Evolutionary conservation across 208 protist species (phyloP).

Genomic region (Crithidia acanthocephali): DNA sequence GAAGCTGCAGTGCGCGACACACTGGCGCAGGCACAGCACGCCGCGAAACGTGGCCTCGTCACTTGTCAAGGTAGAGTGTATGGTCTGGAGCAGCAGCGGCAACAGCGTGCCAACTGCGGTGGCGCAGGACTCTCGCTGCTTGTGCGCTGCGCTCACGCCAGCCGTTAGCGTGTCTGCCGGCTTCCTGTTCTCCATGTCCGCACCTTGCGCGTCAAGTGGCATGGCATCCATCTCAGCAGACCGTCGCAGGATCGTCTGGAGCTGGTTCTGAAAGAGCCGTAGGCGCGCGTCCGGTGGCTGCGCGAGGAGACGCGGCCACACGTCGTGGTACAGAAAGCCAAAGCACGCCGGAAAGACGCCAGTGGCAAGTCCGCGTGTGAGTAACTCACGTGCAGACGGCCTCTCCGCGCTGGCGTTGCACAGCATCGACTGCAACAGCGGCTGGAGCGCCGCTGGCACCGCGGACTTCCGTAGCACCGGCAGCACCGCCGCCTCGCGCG

Average conservation of each 20-base stretch:
- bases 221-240: slow-evolving; percentile 9
- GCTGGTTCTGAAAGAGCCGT: slow-evolving; percentile 43
- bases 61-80: slow-evolving; percentile 31
- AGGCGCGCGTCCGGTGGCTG: slow-evolving; percentile 54
- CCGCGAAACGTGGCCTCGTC: slow-evolving; percentile 58
- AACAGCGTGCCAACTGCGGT: slow-evolving; percentile 42
- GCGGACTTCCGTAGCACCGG: slow-evolving; percentile 21
- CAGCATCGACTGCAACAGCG: slow-evolving; percentile 42
- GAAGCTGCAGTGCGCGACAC: slow-evolving; percentile 38
- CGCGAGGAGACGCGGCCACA: slow-evolving; percentile 58
- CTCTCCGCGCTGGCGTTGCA: slow-evolving; percentile 32
- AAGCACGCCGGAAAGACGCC: slow-evolving; percentile 63
- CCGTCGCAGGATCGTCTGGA: slow-evolving; percentile 11
- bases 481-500: slow-evolving; percentile 15
- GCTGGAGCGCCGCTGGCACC: slow-evolving; percentile 17
- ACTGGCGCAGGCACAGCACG: slow-evolving; percentile 42
- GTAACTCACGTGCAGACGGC: slow-evolving; percentile 50
- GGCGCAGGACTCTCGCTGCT: not conserved
- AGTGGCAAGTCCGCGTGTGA: slow-evolving; percentile 28
- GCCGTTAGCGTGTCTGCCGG: not conserved
- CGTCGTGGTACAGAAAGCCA: slow-evolving; percentile 35
- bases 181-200: too few species aligned
- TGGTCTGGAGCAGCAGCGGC: slow-evolving; percentile 57
- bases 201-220: not conserved
- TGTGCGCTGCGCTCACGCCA: not conserved